These are phyloP conservation scores for Penicillium nordicum DNA, from an alignment of 2,329 filamentous ascomycete species.

Conservation along the genomic window DNA sequence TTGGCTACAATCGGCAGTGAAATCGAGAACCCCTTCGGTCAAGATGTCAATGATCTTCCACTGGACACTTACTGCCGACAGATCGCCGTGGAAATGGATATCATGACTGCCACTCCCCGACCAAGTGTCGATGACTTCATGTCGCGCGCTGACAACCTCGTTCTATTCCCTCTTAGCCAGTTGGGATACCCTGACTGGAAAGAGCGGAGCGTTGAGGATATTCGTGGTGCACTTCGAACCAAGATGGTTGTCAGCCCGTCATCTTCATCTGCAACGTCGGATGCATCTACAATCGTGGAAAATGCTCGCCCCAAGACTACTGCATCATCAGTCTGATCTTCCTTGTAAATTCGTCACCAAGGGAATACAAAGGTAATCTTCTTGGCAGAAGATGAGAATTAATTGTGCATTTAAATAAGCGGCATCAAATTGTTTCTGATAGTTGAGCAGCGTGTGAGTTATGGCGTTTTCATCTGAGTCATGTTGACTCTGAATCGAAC, in stretches of 20 bases:
- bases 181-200: constrained; percentile 51
- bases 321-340: constrained; percentile 1
- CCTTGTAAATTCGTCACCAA: background rate
- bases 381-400: constrained; percentile 5
- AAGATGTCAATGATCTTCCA: constrained; percentile 77
- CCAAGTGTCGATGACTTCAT: constrained; percentile 52
- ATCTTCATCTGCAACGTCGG: constrained; percentile 15
- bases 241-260: constrained; percentile 31
- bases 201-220: constrained; percentile 46
- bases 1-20: constrained; percentile 73
- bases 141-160: constrained; percentile 35
- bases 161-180: constrained; percentile 41
- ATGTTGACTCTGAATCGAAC: constrained; percentile 10
- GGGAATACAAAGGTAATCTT: constrained; percentile 17
- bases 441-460: constrained; percentile 25
- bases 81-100: constrained; percentile 69
- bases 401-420: constrained; percentile 10
- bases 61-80: constrained; percentile 74
- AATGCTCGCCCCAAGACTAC: constrained; percentile 12
- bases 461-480: constrained; percentile 24
- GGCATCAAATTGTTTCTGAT: constrained; percentile 15
- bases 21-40: constrained; percentile 81
- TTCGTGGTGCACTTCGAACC: constrained; percentile 41
- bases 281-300: constrained; percentile 24
- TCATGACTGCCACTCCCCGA: constrained; percentile 60